A percentile compares a stretch with the other conserved stretches of the same genome.
These are phyloP conservation scores for Vicia sativa DNA, from an alignment of 306 rosid genomes.

Conservation along the genomic window DNA sequence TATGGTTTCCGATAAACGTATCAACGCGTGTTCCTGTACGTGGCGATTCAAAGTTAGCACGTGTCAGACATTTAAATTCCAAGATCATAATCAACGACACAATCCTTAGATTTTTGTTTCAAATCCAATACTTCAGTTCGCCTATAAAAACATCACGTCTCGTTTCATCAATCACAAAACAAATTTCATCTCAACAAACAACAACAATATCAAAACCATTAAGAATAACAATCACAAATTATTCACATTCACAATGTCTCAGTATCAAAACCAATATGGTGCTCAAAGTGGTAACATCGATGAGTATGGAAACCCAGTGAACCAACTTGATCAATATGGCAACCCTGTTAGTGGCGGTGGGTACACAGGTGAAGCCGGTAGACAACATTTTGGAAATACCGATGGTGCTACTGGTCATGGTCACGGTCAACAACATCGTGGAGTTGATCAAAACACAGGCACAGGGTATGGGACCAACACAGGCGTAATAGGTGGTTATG, in stretches of 20 bases:
- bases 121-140: background rate
- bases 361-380: background rate
- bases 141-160: background rate
- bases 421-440: background rate
- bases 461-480: too few species aligned
- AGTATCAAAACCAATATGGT: background rate
- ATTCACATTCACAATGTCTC: constrained; percentile 32
- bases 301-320: constrained; percentile 40
- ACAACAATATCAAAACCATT: background rate
- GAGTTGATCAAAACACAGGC: too few species aligned
- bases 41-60: background rate
- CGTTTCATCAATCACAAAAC: background rate
- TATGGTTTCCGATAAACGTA: background rate
- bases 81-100: background rate
- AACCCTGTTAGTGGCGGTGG: constrained; percentile 19
- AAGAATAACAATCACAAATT: background rate
- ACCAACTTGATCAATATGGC: constrained; percentile 29
- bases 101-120: background rate
- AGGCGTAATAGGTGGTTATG: background rate
- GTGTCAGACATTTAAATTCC: background rate
- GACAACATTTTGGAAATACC: background rate
- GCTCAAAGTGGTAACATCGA: constrained; percentile 22
- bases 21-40: background rate
- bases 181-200: background rate
- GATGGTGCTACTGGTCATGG: background rate